Conservation (phyloP, 257 asterid genomes). For the Ophiorrhiza pumila region DNA sequence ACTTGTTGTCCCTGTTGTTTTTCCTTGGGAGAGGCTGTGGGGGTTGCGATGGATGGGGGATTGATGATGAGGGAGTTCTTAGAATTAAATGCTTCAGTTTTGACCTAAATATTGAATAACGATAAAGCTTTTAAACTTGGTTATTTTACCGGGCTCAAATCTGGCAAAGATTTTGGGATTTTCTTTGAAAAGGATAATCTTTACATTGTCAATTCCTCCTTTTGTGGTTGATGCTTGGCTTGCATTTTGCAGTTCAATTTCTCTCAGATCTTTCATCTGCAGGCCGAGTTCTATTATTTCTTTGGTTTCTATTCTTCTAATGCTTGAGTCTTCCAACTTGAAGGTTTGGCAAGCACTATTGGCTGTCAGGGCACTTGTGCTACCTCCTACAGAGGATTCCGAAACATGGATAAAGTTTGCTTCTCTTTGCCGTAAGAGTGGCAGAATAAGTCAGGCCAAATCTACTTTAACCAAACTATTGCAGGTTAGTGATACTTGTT, state of each 20-base stretch:
- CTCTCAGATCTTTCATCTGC: neutral
- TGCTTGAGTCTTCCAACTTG: slow-evolving; percentile 23
- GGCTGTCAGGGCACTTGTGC: slow-evolving; percentile 87
- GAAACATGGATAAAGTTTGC: slow-evolving; percentile 99
- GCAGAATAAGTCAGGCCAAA: slow-evolving; percentile 96
- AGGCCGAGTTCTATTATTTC: neutral
- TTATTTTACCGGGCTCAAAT: neutral
- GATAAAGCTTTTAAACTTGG: neutral
- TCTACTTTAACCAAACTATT: slow-evolving; percentile 85
- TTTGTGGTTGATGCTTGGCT: neutral
- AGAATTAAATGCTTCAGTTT: neutral
- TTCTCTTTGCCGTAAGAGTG: slow-evolving; percentile 93
- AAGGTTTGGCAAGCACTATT: slow-evolving; percentile 97
- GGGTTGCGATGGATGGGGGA: neutral
- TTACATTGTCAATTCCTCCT: neutral
- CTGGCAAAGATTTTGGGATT: neutral
- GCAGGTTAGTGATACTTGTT: slow-evolving; percentile 54
- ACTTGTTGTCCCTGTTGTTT: neutral
- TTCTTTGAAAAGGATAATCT: slow-evolving; percentile 1
- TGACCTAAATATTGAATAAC: neutral
- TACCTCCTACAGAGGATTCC: slow-evolving; percentile 95
- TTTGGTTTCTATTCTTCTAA: slow-evolving; percentile 9
- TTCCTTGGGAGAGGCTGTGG: neutral
- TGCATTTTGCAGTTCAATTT: neutral
- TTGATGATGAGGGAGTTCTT: neutral